phyloP scores from a whole-genome alignment of 345 rosid genomes.

The Lumnitzera littorea region DNA sequence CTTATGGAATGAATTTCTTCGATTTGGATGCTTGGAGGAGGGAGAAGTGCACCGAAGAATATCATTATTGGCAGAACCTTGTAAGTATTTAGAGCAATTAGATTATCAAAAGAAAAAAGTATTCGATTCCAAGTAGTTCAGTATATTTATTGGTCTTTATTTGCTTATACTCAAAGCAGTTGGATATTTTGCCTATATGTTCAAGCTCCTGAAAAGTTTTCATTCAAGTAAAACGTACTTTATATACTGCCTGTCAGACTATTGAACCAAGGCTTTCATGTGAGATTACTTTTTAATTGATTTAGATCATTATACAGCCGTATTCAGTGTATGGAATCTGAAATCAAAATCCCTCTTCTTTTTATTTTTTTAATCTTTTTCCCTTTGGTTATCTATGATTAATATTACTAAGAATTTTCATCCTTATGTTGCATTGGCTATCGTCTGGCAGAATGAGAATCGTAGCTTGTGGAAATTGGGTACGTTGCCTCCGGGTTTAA shows the following conservation, averaged over 20 bases:
- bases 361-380: neutral
- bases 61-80: conserved; percentile 97
- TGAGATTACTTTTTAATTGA: no score
- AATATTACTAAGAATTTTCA: neutral
- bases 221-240: no score
- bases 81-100: conserved; percentile 24
- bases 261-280: no score
- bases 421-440: conserved; percentile 1
- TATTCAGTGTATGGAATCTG: no score
- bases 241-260: no score
- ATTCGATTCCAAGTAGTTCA: neutral
- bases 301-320: no score
- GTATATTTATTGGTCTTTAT: neutral
- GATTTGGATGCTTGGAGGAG: conserved; percentile 99
- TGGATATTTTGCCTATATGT: no score
- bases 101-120: no score
- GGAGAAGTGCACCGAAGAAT: conserved; percentile 97
- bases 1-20: conserved; percentile 98
- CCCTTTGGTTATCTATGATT: neutral
- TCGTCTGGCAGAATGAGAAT: conserved; percentile 74
- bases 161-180: neutral
- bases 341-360: neutral
- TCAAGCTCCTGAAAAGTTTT: no score
- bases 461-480: conserved; percentile 90
- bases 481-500: conserved; percentile 87